Evolutionary conservation across 73 alveolate genomes (phyloP), one percentile per base, ranked within the genome.

Genomic region (Paramecium bursaria): DNA sequence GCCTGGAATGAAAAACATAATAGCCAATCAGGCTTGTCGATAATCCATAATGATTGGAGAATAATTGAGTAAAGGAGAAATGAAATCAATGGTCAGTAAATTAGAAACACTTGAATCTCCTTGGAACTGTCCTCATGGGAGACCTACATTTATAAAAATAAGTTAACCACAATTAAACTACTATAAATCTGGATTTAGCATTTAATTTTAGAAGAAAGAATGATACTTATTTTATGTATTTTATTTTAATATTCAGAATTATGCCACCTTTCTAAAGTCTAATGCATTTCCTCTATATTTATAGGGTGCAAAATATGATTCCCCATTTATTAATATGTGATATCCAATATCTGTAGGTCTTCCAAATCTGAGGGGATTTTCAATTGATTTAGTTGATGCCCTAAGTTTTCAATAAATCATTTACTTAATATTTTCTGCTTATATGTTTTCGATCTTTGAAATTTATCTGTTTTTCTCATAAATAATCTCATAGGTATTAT

Each of bases 51-150:
- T 95, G 99, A 92, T 97, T 39, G 99, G 99, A 0, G 88, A 76
- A 3, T 90, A 92, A 23, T 67, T 97, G 46, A 93, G 91, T 79
- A 46, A 54, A 47, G 48, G 53, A 48, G 74, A 93, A 53, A 97
- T 97, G 99, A 91, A 85, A 52, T 90, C 90, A 61, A 88, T 97
- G 30, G 91, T 95, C 6, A 46, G 75, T n/a, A 94, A 95, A 77
- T 86, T 97, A 89, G 50, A 95, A 6, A 86, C 90, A 39, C 80
- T 97, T 9, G 91, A 93, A 49, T 87, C 96, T 21, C 99, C 99
- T 1, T 97, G 99, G 99, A 95, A 95, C 89, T 97, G 99, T 60
- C 99, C 99, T 39, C 99, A 97, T 90, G 99, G 99, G 30, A 86
- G 99, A 23, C 99, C 99, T 1, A 97, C 99, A 21, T 86, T 97